Evolutionary conservation across 83 land plant species (phyloP).

Genomic region (Thuja plicata): DNA sequence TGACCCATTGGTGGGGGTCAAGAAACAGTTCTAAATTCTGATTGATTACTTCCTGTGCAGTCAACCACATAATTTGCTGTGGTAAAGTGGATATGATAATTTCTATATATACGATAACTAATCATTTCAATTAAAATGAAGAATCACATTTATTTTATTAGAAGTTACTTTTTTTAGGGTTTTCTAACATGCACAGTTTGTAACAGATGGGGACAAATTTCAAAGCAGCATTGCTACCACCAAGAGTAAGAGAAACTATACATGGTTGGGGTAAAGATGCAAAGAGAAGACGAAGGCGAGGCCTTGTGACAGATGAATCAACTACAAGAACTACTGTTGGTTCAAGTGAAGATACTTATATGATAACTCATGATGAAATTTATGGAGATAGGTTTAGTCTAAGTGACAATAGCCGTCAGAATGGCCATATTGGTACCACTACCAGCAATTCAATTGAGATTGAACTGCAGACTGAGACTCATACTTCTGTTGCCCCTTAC

Average conservation of each 20-base stretch:
- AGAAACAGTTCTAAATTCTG: background rate
- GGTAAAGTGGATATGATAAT: background rate
- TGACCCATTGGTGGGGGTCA: background rate
- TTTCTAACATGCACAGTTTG: constrained; percentile 2
- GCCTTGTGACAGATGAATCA: background rate
- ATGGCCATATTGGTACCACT: background rate
- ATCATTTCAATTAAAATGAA: background rate
- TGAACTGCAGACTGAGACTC: background rate
- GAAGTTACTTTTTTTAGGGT: background rate
- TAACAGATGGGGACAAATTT: constrained; percentile 18
- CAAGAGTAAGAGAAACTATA: constrained; percentile 6
- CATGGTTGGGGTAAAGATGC: constrained; percentile 11
- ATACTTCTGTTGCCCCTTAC: background rate
- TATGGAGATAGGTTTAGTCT: background rate
- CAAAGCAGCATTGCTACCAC: constrained; percentile 15
- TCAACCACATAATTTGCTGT: background rate
- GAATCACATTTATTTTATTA: background rate
- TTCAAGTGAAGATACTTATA: background rate
- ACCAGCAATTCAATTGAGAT: background rate
- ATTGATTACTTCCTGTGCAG: background rate
- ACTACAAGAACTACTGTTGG: background rate
- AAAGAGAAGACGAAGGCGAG: constrained; percentile 8
- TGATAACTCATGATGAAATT: background rate
- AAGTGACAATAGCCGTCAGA: background rate
- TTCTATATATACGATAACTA: background rate